Evolutionary conservation across 352 stramenopile genomes (phyloP).

Genomic region (Phytophthora citricola): DNA sequence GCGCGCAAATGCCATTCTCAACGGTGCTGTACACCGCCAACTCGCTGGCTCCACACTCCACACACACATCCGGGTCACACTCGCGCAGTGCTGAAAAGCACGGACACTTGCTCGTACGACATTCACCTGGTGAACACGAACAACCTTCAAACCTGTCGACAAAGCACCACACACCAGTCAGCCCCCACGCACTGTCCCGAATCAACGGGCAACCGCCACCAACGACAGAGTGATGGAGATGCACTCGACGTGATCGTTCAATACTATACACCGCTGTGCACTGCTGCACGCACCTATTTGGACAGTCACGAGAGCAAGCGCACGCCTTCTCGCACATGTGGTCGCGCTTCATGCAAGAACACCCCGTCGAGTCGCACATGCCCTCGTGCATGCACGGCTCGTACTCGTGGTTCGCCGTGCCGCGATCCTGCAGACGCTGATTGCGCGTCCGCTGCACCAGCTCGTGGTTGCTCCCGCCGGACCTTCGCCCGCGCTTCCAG

Average conservation of each 20-base stretch:
- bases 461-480: constrained; percentile 58
- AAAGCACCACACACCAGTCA: constrained; percentile 5
- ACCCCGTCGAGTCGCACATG: constrained; percentile 56
- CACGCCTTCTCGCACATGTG: constrained; percentile 60
- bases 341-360: constrained; percentile 67
- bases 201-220: background rate
- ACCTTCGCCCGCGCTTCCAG: constrained; percentile 47
- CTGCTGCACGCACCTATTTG: constrained; percentile 39
- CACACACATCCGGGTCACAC: constrained; percentile 65
- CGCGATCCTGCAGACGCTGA: constrained; percentile 66
- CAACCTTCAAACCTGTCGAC: constrained; percentile 56
- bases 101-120: constrained; percentile 50
- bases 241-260: background rate
- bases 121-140: constrained; percentile 47
- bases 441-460: constrained; percentile 70
- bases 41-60: constrained; percentile 51
- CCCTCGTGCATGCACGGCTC: constrained; percentile 79
- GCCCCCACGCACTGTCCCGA: background rate
- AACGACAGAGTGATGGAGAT: background rate
- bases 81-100: constrained; percentile 65
- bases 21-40: constrained; percentile 17
- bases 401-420: constrained; percentile 68
- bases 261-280: too few species aligned
- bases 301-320: constrained; percentile 47
- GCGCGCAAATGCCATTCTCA: too few species aligned